Conservation (phyloP, 2,329 filamentous ascomycete species). For the Aspergillus neoniger region DNA sequence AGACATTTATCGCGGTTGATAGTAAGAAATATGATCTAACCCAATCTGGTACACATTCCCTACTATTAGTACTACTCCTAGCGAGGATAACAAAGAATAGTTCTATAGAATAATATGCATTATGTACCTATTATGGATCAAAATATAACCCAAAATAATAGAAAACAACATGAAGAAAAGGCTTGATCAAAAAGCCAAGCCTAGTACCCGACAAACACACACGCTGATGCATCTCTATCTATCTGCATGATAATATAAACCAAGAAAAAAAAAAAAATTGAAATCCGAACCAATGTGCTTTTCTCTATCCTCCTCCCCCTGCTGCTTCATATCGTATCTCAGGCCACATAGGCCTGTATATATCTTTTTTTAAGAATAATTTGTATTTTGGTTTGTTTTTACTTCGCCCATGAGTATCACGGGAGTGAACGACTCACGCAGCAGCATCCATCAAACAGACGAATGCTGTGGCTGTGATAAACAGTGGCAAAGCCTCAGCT, state of each 20-base stretch:
- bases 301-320: neutral
- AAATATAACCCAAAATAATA: neutral
- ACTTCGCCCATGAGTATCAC: no score
- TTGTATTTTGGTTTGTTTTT: neutral
- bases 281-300: neutral
- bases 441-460: neutral
- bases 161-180: neutral
- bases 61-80: no score
- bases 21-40: no score
- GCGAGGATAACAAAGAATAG: neutral
- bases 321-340: neutral
- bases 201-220: conserved; percentile 3
- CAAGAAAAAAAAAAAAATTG: neutral
- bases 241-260: neutral
- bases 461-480: neutral
- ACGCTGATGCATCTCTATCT: conserved; percentile 7
- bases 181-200: neutral
- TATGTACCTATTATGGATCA: neutral
- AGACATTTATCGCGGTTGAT: no score
- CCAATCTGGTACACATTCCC: no score
- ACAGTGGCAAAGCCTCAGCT: conserved; percentile 9
- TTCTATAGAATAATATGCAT: neutral
- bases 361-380: neutral
- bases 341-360: neutral
- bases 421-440: neutral